Base-by-base conservation (phyloP, 805 yeast genomes). In the Isabelozyma gotoi region DNA sequence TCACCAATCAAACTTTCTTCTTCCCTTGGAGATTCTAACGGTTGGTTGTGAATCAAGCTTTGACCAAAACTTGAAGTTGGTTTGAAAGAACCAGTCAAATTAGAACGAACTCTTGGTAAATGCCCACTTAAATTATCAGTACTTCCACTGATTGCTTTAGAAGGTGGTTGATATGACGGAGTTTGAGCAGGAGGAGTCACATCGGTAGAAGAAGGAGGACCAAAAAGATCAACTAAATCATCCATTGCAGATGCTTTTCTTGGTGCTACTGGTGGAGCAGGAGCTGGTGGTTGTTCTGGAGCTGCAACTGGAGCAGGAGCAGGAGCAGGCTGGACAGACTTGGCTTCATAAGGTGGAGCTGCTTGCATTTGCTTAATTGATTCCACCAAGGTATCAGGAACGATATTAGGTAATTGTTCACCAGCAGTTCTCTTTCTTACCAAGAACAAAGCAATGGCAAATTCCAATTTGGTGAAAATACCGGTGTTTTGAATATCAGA, bases 21-120 rank as follows among this genome's bases (percentile, higher is more conserved):
- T 29, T 57, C 63, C 24, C 38, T 43, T 19, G 52, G 50, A 2
- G 47, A 36, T n/a, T n/a, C 15, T 15, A 36, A 36, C 33, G 17
- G 45, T 33, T 58, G 62, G 36, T 64, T 61, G 5, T 60, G 55
- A 42, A 75, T 56, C 41, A 91, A 73, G 29, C 77, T 76, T 65
- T 86, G 96, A 24, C 98, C 98, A 71, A 91, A 92, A 8, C 77
- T 67, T 0, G 97, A 89, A 14, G 90, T 76, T 29, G 97, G 97
- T 42, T 80, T 85, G 66, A 91, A 92, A 46, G 76, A 56, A 51
- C 62, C 57, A 48, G 71, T 49, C 57, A 69, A 53, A 15, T 52
- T 56, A 17, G 53, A 55, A 36, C 73, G 63, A 11, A 62, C 61
- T 46, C 59, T 65, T 18, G 74, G 72, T 18, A 67, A 52, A 4